Base-by-base conservation (phyloP, 2,329 filamentous ascomycete genomes). In the Colletotrichum cuscutae region DNA sequence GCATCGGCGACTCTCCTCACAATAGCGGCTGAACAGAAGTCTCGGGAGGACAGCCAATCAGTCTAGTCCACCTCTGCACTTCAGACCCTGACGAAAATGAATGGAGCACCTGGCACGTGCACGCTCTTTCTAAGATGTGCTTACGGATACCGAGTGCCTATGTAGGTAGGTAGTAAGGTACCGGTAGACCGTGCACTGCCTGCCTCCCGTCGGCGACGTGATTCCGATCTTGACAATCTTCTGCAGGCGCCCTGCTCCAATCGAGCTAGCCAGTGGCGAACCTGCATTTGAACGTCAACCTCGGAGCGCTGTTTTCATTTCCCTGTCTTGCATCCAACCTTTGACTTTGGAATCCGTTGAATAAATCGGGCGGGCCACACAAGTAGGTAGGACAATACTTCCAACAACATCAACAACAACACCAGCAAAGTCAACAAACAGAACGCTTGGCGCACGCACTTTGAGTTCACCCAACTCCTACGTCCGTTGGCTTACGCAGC, bases 111-210 rank as follows among this genome's bases (percentile, higher is more conserved):
- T 26, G 42, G 65, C 59, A 63, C 53, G 65, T 63, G 65, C 65
- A n/a, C 11, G 15, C 15, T 19, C 5, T 15, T 3, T 15, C 13
- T 19, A 15, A 42, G 53, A 53, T 30, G 53, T 26, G 3, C 26
- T 1, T 26, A 26, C 26, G 26, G 26, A 26, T 26, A 26, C 26
- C 26, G 26, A 4, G 26, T 26, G 26, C 26, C 26, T 26, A 26
- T 4, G 26, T 26, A 26, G 26, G 26, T 26, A 26, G 26, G 26
- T 26, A 26, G 26, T 26, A 26, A 26, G 26, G 26, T 26, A 26
- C 26, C 19, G 68, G 28, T 42, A 63, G 53, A 9, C 58, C 65
- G 58, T 68, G 65, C 65, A 70, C 49, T 28, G 52, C 49, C 53
- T 22, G 30, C 52, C 37, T 62, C 8, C 30, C 30, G 30, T 32